These are phyloP conservation scores for Prunus kanzakura DNA, from an alignment of 306 rosid genomes.

Conservation along the genomic window DNA sequence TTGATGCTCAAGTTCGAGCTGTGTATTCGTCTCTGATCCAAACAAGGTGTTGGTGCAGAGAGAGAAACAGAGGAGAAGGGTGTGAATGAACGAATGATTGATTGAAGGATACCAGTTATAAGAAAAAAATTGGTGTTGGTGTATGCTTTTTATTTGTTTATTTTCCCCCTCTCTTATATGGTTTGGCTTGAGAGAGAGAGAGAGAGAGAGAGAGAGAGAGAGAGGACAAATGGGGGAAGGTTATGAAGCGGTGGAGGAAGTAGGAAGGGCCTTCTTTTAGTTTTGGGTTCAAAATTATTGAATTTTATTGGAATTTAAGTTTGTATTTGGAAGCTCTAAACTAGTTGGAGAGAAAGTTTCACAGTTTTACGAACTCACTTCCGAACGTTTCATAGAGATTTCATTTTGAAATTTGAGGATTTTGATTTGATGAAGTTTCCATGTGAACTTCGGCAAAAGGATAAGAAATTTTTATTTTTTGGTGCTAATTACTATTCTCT, in stretches of 20 bases:
- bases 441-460: neutral
- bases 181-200: neutral
- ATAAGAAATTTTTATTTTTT: neutral
- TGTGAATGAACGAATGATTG: slow-evolving; percentile 31
- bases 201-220: neutral
- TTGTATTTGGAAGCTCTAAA: neutral
- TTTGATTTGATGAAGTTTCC: neutral
- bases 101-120: slow-evolving; percentile 29
- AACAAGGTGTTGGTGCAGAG: slow-evolving; percentile 23
- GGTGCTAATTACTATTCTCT: no score
- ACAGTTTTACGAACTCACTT: neutral
- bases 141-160: slow-evolving; percentile 7
- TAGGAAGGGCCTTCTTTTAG: neutral
- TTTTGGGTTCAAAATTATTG: neutral
- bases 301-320: neutral
- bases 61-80: slow-evolving; percentile 2
- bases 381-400: neutral
- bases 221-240: neutral
- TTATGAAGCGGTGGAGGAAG: neutral
- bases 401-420: neutral
- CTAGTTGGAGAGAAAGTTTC: neutral
- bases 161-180: neutral
- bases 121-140: neutral
- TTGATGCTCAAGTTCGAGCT: neutral
- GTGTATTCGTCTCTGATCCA: slow-evolving; percentile 44